Base-by-base conservation (phyloP, 116 monocot species). In the Dioscorea cayenensis region DNA sequence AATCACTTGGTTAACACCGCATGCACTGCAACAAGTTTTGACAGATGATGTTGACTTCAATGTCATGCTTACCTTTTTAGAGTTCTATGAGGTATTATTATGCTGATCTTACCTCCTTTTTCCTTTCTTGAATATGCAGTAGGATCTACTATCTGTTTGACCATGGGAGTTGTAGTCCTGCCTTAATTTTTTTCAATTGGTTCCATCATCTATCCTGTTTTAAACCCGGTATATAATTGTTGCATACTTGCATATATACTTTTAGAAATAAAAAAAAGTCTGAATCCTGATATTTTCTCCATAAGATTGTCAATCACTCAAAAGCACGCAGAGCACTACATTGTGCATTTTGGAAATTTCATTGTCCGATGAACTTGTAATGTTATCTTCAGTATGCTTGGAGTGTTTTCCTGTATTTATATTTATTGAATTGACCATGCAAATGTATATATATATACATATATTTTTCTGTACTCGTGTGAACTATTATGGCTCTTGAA, bases 1-100 rank as follows among this genome's bases (percentile, higher is more conserved):
- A 69, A 85, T 99, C 72, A 94, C 91, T 65, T 99, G 99, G 99
- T 64, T 94, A 35, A 99, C 99, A 20, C 99, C 99, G 48, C 99
- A 99, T 85, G 87, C 84, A 36, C 65, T 89, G 48, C 99, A 99
- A 32, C 99, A 99, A 85, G 86, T 89, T 67, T 69, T 99, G 71
- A 82, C 99, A 25, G 85, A 90, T 70, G 99, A 99, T 77, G 91
- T 93, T 66, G 94, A 99, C 66, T 86, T 85, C 48, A 99, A 89
- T 89, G 86, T 91, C 51, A 90, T 99, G 94, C 86, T 91, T 71
- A 89, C 93, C 17, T 99, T 99, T 80, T 72, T 87, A 36, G 99
- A 99, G 66, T 90, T 94, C 51, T 81, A 93, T 80, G 94, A 87
- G 99, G 99, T 99, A 90, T 11, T 60, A 11, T 35, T 65, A 25